These are phyloP conservation scores for Rhododendron griersonianum DNA, from an alignment of 148 eudicot genomes.

Conservation along the genomic window DNA sequence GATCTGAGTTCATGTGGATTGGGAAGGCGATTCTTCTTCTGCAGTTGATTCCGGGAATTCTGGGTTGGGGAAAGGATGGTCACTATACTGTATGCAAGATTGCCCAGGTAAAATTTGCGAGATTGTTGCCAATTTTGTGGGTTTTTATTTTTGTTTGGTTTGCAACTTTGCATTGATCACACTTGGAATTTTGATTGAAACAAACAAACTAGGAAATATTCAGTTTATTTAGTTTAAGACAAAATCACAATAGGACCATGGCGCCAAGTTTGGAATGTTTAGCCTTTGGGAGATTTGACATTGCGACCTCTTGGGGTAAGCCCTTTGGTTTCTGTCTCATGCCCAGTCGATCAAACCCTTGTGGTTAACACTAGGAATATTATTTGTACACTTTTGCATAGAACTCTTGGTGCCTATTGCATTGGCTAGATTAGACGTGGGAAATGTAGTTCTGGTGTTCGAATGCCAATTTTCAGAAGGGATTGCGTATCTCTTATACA, in stretches of 20 bases:
- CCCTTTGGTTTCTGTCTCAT: not conserved
- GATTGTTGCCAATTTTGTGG: not conserved
- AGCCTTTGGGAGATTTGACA: not conserved
- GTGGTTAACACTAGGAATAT: not conserved
- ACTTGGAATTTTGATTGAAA: not conserved
- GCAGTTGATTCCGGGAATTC: slow-evolving; percentile 39
- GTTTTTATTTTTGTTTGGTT: not conserved
- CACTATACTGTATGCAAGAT: slow-evolving; percentile 66
- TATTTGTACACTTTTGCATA: not conserved
- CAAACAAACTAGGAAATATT: not conserved
- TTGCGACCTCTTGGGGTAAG: not conserved
- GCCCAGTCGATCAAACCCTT: not conserved
- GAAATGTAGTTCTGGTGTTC: not conserved
- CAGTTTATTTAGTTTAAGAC: not conserved
- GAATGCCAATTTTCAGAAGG: not conserved
- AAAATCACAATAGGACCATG: not conserved
- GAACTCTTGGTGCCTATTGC: not conserved
- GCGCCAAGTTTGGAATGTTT: not conserved
- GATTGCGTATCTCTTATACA: not conserved
- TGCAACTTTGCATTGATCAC: not conserved
- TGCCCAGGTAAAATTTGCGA: slow-evolving; percentile 47
- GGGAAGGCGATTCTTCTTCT: slow-evolving; percentile 29
- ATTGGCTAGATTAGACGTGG: not conserved
- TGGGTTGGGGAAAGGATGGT: slow-evolving; percentile 82
- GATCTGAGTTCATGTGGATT: slow-evolving; percentile 23